Evolutionary conservation across 2,329 filamentous ascomycete species (phyloP), one percentile per base, ranked within the genome.

Genomic region (Xenoacremonium recifei): DNA sequence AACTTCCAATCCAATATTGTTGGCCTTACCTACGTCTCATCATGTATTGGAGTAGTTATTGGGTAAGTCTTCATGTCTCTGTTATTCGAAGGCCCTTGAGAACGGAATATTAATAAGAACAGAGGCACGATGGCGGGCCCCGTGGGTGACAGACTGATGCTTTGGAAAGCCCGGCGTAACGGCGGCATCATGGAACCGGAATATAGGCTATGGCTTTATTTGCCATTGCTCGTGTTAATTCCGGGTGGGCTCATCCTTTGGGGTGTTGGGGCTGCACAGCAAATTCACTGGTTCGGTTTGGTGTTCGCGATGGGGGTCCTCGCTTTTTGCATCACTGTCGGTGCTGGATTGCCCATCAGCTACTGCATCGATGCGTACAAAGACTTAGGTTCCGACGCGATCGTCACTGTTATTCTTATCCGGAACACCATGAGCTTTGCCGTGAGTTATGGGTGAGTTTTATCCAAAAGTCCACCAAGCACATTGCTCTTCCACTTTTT

Each of bases 1-100:
- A 62, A 63, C 48, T 70, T 70, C 37, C 49, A 50, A 5, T 57
- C 67, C 1, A 65, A 64, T 1, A 62, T 68, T 43, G 66, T 70
- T 5, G 68, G 68, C 0, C 44, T 70, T 2, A 61, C 56, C 17
- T 71, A 70, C 41, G 29, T 68, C 2, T 60, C 67, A 2, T 67
- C 63, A 5, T 63, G 59, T 41, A 31, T 64, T 11, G 48, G 63
- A 6, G 57, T 60, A 15, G 38, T 48, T 13, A 23, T 51, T 20
- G 60, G 35, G 40, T 39, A 17, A 25, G 35, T 20, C n/a, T n/a
- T n/a, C n/a, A n/a, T n/a, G n/a, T n/a, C n/a, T n/a, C n/a, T n/a
- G n/a, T n/a, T n/a, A n/a, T n/a, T n/a, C n/a, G n/a, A n/a, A n/a
- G n/a, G n/a, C n/a, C n/a, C n/a, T n/a, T n/a, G n/a, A n/a, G n/a